Conservation (phyloP, 2,329 filamentous ascomycete species). For the Elsinoe ampelina region DNA sequence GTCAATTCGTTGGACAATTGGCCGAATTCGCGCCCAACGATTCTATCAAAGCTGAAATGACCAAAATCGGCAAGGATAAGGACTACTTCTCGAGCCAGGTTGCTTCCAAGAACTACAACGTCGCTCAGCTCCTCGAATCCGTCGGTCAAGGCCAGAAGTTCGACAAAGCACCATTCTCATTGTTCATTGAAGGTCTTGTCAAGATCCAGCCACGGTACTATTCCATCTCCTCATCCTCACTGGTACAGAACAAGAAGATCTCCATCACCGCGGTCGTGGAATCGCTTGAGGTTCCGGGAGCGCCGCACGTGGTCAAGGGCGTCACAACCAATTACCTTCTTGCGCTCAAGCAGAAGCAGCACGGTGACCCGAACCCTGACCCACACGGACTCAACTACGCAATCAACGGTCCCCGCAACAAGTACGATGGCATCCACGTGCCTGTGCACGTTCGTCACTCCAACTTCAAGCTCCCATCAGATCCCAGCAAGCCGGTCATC, state of each 20-base stretch:
- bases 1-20: constrained; percentile 82
- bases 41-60: constrained; percentile 74
- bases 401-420: constrained; percentile 83
- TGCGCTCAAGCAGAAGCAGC: constrained; percentile 93
- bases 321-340: constrained; percentile 95
- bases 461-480: constrained; percentile 97
- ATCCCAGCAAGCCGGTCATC: constrained; percentile 87
- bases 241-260: constrained; percentile 89
- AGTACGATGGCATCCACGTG: constrained; percentile 90
- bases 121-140: constrained; percentile 70
- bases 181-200: constrained; percentile 83
- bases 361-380: constrained; percentile 72
- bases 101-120: constrained; percentile 72
- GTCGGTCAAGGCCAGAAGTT: constrained; percentile 68
- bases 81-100: constrained; percentile 90
- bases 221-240: constrained; percentile 94
- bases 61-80: constrained; percentile 81
- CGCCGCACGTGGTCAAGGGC: constrained; percentile 73
- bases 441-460: constrained; percentile 95
- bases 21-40: constrained; percentile 86
- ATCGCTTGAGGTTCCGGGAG: constrained; percentile 65
- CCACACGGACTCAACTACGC: constrained; percentile 79
- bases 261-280: constrained; percentile 94
- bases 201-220: constrained; percentile 98
- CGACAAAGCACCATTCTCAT: constrained; percentile 81